Evolutionary conservation across 2,329 filamentous ascomycete species (phyloP).

Genomic region (Penicillium sp.): DNA sequence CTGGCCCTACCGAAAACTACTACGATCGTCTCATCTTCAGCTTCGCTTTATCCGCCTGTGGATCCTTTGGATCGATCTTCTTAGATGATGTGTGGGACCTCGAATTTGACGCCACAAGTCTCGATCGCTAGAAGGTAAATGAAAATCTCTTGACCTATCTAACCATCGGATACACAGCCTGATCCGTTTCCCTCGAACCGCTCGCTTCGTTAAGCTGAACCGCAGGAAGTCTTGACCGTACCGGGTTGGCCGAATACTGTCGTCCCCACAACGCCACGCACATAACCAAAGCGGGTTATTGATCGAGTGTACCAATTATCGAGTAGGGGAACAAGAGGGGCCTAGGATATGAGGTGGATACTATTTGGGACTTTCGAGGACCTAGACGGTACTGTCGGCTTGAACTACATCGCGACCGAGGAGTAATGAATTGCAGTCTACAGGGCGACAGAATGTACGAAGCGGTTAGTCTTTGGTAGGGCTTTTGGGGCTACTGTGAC

Average conservation of each 20-base stretch:
- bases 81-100: not conserved
- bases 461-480: not conserved
- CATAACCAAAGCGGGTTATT: not conserved
- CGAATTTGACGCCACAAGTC: not conserved
- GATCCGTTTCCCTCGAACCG: not conserved
- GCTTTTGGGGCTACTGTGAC: too few species aligned
- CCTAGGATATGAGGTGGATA: not conserved
- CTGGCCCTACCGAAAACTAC: not conserved
- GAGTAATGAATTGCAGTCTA: not conserved
- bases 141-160: not conserved
- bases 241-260: not conserved
- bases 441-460: not conserved
- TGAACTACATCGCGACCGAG: not conserved
- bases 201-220: not conserved
- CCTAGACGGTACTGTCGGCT: not conserved
- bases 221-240: not conserved
- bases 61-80: not conserved
- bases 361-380: not conserved
- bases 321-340: not conserved
- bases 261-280: not conserved
- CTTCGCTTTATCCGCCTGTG: not conserved
- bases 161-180: not conserved
- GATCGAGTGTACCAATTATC: not conserved
- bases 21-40: not conserved
- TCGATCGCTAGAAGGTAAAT: not conserved